A percentile compares a stretch with the other conserved stretches of the same genome.
These are phyloP conservation scores for Kondoa malvinella DNA, from an alignment of 768 basidiomycete genomes.

Conservation along the genomic window DNA sequence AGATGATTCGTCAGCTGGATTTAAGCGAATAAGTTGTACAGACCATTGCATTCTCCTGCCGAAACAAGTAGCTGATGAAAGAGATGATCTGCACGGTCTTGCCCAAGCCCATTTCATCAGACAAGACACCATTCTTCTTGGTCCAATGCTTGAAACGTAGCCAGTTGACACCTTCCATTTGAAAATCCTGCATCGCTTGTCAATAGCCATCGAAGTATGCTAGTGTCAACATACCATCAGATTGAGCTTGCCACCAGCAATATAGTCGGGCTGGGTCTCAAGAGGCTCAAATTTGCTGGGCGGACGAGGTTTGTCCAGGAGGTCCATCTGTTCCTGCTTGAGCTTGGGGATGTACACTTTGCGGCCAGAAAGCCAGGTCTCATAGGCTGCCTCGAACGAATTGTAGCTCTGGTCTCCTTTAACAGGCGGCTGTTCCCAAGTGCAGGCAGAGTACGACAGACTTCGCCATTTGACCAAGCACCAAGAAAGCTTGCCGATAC, in stretches of 20 bases:
- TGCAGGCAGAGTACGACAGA: conserved; percentile 80
- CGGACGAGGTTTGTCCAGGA: conserved; percentile 24
- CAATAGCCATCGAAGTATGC: not conserved
- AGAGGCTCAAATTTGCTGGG: conserved; percentile 36
- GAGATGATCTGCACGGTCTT: conserved; percentile 85
- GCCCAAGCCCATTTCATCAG: conserved; percentile 50
- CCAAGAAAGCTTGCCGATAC: conserved; percentile 54
- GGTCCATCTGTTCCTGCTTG: conserved; percentile 25
- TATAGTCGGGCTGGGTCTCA: conserved; percentile 43
- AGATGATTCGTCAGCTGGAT: too few species aligned
- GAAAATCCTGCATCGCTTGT: conserved; percentile 18
- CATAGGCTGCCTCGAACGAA: conserved; percentile 53
- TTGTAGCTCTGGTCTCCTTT: conserved; percentile 42
- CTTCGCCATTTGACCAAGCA: conserved; percentile 86
- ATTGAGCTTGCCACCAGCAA: conserved; percentile 37
- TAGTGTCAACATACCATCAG: conserved; percentile 30
- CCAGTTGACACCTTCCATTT: conserved; percentile 35
- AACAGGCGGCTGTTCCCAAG: conserved; percentile 13
- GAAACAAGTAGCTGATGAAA: conserved; percentile 52
- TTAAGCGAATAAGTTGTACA: too few species aligned
- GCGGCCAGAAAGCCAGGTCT: conserved; percentile 47
- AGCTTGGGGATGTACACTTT: conserved; percentile 44
- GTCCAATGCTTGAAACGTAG: conserved; percentile 69
- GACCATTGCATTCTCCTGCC: conserved; percentile 44
- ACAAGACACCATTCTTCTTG: conserved; percentile 66